Evolutionary conservation across 2,329 filamentous ascomycete genomes (phyloP), one percentile per base, ranked within the genome.

Genomic region (Colletotrichum sp.): DNA sequence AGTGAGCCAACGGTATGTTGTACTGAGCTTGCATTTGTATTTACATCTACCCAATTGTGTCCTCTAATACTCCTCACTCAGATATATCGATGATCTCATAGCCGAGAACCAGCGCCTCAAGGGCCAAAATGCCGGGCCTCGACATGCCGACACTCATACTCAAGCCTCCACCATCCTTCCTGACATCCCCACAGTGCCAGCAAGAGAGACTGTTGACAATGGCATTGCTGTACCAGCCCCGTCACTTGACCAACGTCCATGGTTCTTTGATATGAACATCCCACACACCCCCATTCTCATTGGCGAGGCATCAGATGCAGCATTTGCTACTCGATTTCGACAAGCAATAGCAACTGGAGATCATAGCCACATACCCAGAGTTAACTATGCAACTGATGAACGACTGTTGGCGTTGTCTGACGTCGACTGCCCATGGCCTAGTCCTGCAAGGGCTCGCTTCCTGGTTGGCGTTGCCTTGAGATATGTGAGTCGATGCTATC

Each of bases 391-490:
- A 3, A 78, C 82, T 0, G 84, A 85, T 5, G 81, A 82, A 16
- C 76, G 78, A 1, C 63, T 85, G 0, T 70, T 82, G 0, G 68
- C 78, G 0, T 77, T 84, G 2, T 81, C 81, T 1, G 81, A 82
- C 5, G 80, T 81, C 1, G 81, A 84, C 6, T 82, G 82, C 6
- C 80, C 81, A 5, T 87, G 85, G 85, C 87, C 87, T 0, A 84
- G 82, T 15, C 82, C 83, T 0, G 82, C 85, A 2, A 81, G 84
- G 24, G 83, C 85, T n/a, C 79, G 82, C 1, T 81, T 86, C 3
- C 79, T 86, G 3, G 77, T 87, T 8, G 84, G 86, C 36, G 85
- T 86, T 6, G 86, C 87, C 1, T 68, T 88, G 21, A 83, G 83
- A 34, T 85, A 85, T 49, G 81, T 87, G 3, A 85, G 83, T 28